Conservation (phyloP, 371 early-diverging fungal genomes). For the Mortierella sp. region DNA sequence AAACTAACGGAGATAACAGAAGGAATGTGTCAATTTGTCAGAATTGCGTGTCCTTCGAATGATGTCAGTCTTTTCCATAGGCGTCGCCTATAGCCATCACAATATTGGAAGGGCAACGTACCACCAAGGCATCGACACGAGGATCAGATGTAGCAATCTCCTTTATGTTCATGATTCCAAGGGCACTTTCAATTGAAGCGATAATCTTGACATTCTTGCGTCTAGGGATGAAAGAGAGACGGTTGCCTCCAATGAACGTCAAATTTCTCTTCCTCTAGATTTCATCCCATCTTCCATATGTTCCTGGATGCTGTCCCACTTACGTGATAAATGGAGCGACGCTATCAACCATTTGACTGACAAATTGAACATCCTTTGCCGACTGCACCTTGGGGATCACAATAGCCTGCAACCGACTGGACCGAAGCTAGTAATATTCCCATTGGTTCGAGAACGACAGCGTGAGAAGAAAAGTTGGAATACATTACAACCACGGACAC, state of each 20-base stretch:
- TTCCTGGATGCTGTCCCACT: too few relatives aligned
- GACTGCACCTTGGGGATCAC: slow-evolving; percentile 93
- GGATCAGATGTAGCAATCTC: slow-evolving; percentile 81
- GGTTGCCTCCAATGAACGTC: too few relatives aligned
- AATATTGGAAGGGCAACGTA: slow-evolving; percentile 30
- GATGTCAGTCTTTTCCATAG: too few relatives aligned
- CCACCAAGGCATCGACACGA: slow-evolving; percentile 79
- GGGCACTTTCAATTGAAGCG: slow-evolving; percentile 89
- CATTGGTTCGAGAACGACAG: neutral
- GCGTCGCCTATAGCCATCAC: too few relatives aligned
- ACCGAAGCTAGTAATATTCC: slow-evolving; percentile 64
- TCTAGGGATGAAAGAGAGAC: slow-evolving; percentile 48
- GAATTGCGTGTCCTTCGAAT: too few relatives aligned
- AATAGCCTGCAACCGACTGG: slow-evolving; percentile 77
- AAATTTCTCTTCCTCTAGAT: too few relatives aligned
- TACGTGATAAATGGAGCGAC: slow-evolving; percentile 78
- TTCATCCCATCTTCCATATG: neutral
- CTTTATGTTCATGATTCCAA: slow-evolving; percentile 85
- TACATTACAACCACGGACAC: too few relatives aligned
- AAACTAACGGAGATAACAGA: too few relatives aligned
- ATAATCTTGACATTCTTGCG: slow-evolving; percentile 79
- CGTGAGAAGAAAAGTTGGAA: too few relatives aligned
- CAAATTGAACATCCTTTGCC: slow-evolving; percentile 81
- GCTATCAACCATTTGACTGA: slow-evolving; percentile 81
- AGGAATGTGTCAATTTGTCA: too few relatives aligned